phyloP scores from a whole-genome alignment of 2,329 filamentous ascomycete species.

The Fusarium falciforme region DNA sequence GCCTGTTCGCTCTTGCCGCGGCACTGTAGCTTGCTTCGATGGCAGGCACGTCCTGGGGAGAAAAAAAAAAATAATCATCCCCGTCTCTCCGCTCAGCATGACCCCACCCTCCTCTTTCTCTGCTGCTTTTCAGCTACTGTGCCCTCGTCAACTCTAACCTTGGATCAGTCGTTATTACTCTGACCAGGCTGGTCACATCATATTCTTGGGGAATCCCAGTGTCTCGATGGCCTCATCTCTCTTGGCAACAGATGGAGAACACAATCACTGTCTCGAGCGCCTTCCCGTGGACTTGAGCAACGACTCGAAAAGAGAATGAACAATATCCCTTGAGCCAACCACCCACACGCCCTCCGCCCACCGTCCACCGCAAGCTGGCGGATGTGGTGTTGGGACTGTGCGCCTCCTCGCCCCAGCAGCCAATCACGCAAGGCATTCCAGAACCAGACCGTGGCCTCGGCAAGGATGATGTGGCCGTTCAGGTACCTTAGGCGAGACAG shows the following conservation, averaged over 20 bases:
- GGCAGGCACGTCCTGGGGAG: background rate
- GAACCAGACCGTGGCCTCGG: constrained; percentile 5
- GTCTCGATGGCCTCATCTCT: background rate
- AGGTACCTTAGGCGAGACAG: constrained; percentile 41
- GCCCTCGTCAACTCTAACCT: background rate
- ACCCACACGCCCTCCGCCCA: constrained; percentile 23
- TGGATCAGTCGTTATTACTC: background rate
- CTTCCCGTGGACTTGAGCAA: background rate
- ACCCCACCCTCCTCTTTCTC: constrained; percentile 5
- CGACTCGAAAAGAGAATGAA: constrained; percentile 21
- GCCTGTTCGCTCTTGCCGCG: constrained; percentile 37
- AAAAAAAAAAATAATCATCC: background rate
- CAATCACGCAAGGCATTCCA: constrained; percentile 29
- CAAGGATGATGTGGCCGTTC: constrained; percentile 30
- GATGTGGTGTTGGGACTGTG: constrained; percentile 42
- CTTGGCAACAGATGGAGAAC: background rate
- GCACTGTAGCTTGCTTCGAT: constrained; percentile 15
- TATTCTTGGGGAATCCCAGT: background rate
- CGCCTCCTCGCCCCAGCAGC: constrained; percentile 31
- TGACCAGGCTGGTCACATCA: background rate
- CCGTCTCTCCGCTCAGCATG: constrained; percentile 1
- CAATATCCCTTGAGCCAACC: constrained; percentile 6
- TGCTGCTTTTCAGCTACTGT: constrained; percentile 11
- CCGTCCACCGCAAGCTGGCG: constrained; percentile 34
- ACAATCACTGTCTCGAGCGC: background rate